Conservation (phyloP, 148 eudicot genomes). For the Pouteria glomerata region DNA sequence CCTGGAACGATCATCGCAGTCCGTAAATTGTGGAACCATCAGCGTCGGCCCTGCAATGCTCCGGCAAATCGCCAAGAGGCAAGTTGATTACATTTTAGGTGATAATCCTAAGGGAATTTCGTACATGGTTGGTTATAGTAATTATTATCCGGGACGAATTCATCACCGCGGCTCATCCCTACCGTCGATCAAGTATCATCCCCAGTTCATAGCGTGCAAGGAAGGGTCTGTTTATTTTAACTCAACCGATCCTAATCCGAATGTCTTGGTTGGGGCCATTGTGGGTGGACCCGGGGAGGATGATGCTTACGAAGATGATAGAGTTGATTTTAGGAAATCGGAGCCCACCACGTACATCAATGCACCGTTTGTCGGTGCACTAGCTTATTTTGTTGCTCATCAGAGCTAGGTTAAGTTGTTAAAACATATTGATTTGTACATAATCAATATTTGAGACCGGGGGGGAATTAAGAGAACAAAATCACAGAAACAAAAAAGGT, state of each 20-base stretch:
- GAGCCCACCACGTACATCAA: constrained; percentile 95
- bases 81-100: constrained; percentile 80
- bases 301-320: constrained; percentile 60
- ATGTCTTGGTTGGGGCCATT: constrained; percentile 66
- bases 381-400: constrained; percentile 76
- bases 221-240: constrained; percentile 71
- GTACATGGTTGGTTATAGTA: constrained; percentile 86
- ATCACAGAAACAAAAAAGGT: too few relatives aligned
- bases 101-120: constrained; percentile 88
- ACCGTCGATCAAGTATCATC: constrained; percentile 66
- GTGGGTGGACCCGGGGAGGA: constrained; percentile 91
- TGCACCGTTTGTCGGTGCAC: constrained; percentile 89
- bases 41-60: constrained; percentile 41
- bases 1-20: constrained; percentile 40
- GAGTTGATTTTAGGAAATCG: constrained; percentile 71
- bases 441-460: constrained; percentile 3
- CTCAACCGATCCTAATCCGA: constrained; percentile 64
- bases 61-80: constrained; percentile 65
- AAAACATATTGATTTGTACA: background rate
- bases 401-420: constrained; percentile 33
- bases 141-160: constrained; percentile 54
- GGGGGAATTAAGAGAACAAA: constrained; percentile 1
- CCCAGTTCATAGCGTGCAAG: constrained; percentile 55
- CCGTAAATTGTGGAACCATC: constrained; percentile 47
- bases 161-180: constrained; percentile 86